Base-by-base conservation (phyloP, 805 yeast species). In the Yarrowia alimentaria region DNA sequence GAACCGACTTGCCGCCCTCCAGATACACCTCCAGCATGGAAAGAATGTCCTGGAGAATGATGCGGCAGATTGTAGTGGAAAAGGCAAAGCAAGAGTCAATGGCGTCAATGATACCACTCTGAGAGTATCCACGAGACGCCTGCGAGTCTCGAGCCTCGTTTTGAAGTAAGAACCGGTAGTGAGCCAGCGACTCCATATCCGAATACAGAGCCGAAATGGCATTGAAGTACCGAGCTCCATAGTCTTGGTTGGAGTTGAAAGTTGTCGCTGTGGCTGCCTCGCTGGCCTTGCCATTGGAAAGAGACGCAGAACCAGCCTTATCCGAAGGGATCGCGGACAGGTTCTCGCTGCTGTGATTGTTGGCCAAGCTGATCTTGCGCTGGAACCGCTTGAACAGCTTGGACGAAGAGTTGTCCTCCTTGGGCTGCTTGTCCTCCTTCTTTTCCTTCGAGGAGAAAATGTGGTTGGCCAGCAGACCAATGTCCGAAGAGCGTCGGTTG, bases 331-430 rank as follows among this genome's bases (percentile, higher is more conserved):
- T n/a, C 6, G 29, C 5, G 12, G 33, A 28, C 33, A 37, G 1
- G 21, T 43, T 22, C 6, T 22, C 28, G 21, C 17, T 30, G 37
- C 22, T 17, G 29, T 30, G 50, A 10, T 43, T 42, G 26, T 22
- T 31, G 16, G 37, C 35, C 9, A 43, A 16, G n/a, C 26, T 17
- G 22, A 43, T 30, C 10, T 31, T 43, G 9, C 50, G 37, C 37
- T 43, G 50, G 37, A 43, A 43, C 22, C 50, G 50, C 37, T 43
- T 43, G 50, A 43, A 43, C 22, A 43, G 21, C 47, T 40, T 40
- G 25, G 47, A 40, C 13, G 33, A 28, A 24, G 47, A 26, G 12
- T 19, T 40, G 47, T 40, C 33, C 11, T 40, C 47, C 32, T 38
- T 35, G 19, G 28, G 28, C 40, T 34, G 19, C 42, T 35, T 37